Evolutionary conservation across 2,329 filamentous ascomycete species (phyloP).

Genomic region (Rachicladosporium sp.): DNA sequence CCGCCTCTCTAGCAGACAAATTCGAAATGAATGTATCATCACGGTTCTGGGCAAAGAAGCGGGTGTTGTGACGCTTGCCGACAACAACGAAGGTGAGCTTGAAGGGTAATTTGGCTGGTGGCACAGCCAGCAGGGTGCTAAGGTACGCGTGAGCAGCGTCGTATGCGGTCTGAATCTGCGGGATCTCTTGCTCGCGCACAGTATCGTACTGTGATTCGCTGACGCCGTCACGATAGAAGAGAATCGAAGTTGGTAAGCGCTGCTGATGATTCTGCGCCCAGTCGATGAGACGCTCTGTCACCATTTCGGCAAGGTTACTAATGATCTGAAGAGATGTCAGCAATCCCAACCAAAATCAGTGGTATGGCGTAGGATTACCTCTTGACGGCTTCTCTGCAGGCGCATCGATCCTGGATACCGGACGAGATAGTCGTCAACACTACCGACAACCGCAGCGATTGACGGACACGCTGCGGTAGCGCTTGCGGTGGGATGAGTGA

Average conservation of each 20-base stretch:
- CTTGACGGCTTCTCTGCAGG: conserved; percentile 18
- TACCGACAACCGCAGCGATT: conserved; percentile 31
- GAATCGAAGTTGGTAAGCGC: conserved; percentile 9
- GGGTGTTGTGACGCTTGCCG: conserved; percentile 29
- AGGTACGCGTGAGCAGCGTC: conserved; percentile 6
- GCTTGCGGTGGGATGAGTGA: conserved; percentile 27
- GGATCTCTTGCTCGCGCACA: conserved; percentile 18
- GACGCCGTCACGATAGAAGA: conserved; percentile 27
- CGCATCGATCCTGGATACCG: conserved; percentile 27
- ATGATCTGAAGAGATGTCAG: too few species aligned
- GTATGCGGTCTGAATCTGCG: conserved; percentile 9
- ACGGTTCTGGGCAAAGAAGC: conserved; percentile 29
- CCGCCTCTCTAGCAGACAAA: too few species aligned
- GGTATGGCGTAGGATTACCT: conserved; percentile 7
- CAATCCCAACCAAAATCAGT: too few species aligned
- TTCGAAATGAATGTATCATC: too few species aligned
- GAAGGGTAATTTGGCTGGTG: neutral
- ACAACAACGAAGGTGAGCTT: conserved; percentile 24
- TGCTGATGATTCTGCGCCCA: conserved; percentile 9
- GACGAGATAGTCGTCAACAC: conserved; percentile 19
- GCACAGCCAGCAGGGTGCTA: too few species aligned
- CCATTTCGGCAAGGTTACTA: conserved; percentile 16
- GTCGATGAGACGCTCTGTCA: conserved; percentile 14
- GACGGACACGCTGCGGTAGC: conserved; percentile 24
- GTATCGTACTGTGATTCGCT: conserved; percentile 22